Evolutionary conservation across 495 filamentous ascomycete genomes (phyloP), one percentile per base, ranked within the genome.

Genomic region (Diplogelasinospora grovesii): DNA sequence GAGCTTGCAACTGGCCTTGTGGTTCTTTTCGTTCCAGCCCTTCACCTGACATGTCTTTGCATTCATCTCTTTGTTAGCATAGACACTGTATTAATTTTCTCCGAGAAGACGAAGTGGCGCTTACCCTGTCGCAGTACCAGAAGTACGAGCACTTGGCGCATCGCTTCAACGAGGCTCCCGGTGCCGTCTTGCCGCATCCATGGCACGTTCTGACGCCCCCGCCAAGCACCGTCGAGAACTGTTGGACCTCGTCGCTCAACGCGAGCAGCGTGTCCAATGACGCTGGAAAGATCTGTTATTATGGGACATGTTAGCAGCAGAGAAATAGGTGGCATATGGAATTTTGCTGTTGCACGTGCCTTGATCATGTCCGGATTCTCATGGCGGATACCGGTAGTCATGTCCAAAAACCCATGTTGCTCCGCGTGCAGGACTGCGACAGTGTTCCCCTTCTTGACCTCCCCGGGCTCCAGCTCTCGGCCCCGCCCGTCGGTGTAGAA

Each of bases 61-160:
- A 15, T 8, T 18, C 3, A 36, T 28, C 10, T n/a, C n/a, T n/a
- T n/a, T n/a, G n/a, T n/a, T n/a, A n/a, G n/a, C n/a, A n/a, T n/a
- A n/a, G n/a, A n/a, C n/a, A n/a, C n/a, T n/a, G n/a, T n/a, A n/a
- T n/a, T n/a, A n/a, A n/a, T n/a, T n/a, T n/a, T n/a, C n/a, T 28
- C 26, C 26, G 32, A 5, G 24, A 10, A 19, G 26, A 28, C 29
- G 15, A 16, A 5, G n/a, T 6, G 6, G 9, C 8, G 6, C 37
- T 29, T 2, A 40, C 37, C 37, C 21, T 29, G 37, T 29, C 19
- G 24, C 37, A 40, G 37, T 40, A 40, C 37, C 37, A 40, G 15
- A 40, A 29, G 24, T 29, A 15, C n/a, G 14, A 28, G 24, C 37
- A 40, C 22, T 20, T 28, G 4, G 13, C 22, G 24, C 37, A 40